Evolutionary conservation across 495 filamentous ascomycete genomes (phyloP).

Genomic region (Talaromyces wortmannii): DNA sequence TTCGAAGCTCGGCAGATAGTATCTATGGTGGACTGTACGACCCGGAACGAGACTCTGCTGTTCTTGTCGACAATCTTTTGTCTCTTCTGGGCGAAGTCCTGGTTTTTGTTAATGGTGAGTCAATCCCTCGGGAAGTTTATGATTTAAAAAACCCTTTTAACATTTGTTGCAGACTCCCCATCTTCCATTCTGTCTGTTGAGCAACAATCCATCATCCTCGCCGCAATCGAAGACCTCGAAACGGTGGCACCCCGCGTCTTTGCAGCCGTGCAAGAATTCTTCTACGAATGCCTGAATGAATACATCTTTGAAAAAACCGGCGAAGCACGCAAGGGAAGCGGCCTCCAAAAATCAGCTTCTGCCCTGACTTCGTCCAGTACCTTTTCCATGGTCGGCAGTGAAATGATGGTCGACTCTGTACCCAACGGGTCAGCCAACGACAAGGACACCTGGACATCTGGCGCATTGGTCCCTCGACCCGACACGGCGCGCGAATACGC

Average conservation of each 20-base stretch:
- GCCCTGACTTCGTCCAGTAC: conserved; percentile 42
- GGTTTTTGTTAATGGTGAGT: conserved; percentile 61
- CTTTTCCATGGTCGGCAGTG: conserved; percentile 66
- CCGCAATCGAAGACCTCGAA: conserved; percentile 76
- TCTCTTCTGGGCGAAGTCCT: conserved; percentile 76
- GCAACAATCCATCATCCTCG: conserved; percentile 70
- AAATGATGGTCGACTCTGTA: conserved; percentile 46
- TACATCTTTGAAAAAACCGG: conserved; percentile 23
- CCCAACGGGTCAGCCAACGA: neutral
- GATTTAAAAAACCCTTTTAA: neutral
- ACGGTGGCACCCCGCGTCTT: conserved; percentile 66
- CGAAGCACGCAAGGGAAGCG: neutral
- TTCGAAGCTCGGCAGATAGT: conserved; percentile 76
- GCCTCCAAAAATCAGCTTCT: conserved; percentile 61
- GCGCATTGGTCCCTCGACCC: conserved; percentile 41
- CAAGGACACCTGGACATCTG: conserved; percentile 42
- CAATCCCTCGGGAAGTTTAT: neutral
- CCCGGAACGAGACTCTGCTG: conserved; percentile 65
- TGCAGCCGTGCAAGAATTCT: conserved; percentile 61
- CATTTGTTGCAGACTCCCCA: conserved; percentile 23
- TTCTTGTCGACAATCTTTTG: conserved; percentile 80
- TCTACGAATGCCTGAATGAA: conserved; percentile 43
- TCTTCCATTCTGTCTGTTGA: conserved; percentile 34
- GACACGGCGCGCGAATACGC: conserved; percentile 20
- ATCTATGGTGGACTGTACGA: conserved; percentile 86